A percentile compares a stretch with the other conserved stretches of the same genome.
phyloP scores from a whole-genome alignment of 352 stramenopile genomes.

The Hyaloperonospora arabidopsidis region DNA sequence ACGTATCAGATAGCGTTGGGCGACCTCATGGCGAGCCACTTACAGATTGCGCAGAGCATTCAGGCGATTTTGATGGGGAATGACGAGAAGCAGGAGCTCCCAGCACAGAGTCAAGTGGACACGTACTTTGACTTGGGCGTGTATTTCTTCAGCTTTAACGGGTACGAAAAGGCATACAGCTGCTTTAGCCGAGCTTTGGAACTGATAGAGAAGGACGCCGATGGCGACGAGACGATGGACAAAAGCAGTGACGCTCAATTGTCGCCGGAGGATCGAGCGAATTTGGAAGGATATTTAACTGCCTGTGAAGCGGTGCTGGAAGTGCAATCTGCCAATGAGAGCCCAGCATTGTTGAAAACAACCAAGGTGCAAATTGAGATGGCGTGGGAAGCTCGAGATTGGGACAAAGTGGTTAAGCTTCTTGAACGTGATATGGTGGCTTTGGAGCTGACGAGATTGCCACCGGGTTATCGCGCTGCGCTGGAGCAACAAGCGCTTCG shows the following conservation, averaged over 20 bases:
- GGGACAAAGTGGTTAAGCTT: constrained; percentile 40
- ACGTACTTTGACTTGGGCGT: constrained; percentile 58
- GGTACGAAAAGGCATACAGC: constrained; percentile 67
- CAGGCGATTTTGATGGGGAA: constrained; percentile 37
- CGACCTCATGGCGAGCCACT: constrained; percentile 48
- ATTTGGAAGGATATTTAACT: constrained; percentile 61
- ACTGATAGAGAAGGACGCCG: constrained; percentile 37
- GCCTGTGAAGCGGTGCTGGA: constrained; percentile 63
- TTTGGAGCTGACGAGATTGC: constrained; percentile 28
- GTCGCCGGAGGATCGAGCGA: constrained; percentile 22
- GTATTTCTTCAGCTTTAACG: constrained; percentile 75
- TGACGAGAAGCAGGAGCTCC: constrained; percentile 37
- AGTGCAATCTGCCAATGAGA: constrained; percentile 30
- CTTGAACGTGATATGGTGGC: constrained; percentile 40
- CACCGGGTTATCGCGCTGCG: constrained; percentile 28
- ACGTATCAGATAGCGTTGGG: constrained; percentile 64
- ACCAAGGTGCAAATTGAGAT: constrained; percentile 36
- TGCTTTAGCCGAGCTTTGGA: constrained; percentile 60
- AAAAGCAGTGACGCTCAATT: constrained; percentile 12
- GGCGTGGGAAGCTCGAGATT: constrained; percentile 42
- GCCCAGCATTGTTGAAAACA: constrained; percentile 27
- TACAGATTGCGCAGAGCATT: constrained; percentile 58
- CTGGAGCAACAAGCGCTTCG: constrained; percentile 48
- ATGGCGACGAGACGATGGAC: constrained; percentile 14
- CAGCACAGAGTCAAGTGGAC: constrained; percentile 41